Evolutionary conservation across 768 basidiomycete genomes (phyloP).

Genomic region (Tulasnella sp.): DNA sequence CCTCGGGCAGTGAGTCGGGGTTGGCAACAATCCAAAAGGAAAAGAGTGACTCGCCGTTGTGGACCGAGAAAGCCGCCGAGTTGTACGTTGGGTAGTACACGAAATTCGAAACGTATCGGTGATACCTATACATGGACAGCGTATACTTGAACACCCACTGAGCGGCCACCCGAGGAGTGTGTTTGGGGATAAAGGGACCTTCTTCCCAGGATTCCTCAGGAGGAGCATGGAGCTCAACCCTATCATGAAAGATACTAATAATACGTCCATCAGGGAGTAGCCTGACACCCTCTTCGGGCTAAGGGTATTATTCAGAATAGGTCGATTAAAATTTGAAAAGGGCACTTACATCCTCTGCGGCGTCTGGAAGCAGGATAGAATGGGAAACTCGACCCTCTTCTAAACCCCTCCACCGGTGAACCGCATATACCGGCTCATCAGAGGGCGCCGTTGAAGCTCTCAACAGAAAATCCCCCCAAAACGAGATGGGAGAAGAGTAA

Average conservation of each 20-base stretch:
- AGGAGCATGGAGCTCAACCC: background rate
- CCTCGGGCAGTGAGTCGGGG: background rate
- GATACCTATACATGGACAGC: background rate
- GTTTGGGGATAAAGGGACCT: background rate
- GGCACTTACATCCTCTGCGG: background rate
- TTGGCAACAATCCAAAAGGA: background rate
- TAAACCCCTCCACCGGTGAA: background rate
- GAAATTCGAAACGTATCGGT: background rate
- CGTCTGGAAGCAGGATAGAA: background rate
- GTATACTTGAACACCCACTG: background rate
- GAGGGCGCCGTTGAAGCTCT: background rate
- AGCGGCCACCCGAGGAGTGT: background rate
- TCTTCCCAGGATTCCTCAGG: background rate
- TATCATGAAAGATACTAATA: background rate
- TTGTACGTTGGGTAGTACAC: background rate
- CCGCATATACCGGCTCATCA: background rate
- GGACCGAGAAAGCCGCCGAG: background rate
- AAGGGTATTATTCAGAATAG: background rate
- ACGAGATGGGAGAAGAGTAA: background rate
- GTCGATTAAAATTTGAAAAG: background rate
- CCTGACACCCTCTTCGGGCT: background rate
- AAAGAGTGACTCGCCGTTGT: background rate
- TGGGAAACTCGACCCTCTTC: background rate
- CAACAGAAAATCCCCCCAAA: background rate
- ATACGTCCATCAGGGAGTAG: conserved; percentile 1